phyloP scores from a whole-genome alignment of 2,329 filamentous ascomycete genomes.

The Cryphonectria radicalis region DNA sequence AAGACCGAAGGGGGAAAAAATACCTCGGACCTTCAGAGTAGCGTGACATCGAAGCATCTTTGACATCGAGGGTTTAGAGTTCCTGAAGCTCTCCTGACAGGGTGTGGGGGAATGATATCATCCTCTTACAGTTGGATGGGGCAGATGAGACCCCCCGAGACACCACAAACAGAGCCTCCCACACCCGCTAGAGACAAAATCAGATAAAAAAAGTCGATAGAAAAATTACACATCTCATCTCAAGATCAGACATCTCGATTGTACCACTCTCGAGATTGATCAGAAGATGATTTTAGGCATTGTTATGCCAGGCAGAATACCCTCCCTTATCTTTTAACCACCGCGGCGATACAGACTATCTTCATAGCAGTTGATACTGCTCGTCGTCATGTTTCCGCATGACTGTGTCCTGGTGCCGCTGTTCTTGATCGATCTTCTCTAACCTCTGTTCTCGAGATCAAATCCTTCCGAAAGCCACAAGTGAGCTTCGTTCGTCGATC shows the following conservation, averaged over 20 bases:
- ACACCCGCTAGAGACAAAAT: neutral
- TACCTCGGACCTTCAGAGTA: neutral
- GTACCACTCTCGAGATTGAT: neutral
- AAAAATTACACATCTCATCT: conserved; percentile 7
- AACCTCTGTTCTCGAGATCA: neutral
- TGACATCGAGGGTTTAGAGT: neutral
- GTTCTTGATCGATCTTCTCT: neutral
- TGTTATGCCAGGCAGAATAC: neutral
- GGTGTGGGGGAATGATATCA: conserved; percentile 1
- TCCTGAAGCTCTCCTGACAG: neutral
- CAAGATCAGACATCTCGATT: conserved; percentile 12
- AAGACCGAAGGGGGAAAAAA: neutral
- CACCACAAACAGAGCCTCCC: neutral
- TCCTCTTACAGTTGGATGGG: neutral
- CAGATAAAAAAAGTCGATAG: neutral
- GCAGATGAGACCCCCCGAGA: neutral
- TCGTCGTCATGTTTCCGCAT: neutral
- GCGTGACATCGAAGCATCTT: neutral
- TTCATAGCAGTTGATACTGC: neutral
- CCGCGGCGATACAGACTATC: neutral
- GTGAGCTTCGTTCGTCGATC: neutral
- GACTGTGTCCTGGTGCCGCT: neutral
- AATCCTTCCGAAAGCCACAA: neutral
- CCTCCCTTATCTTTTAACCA: neutral
- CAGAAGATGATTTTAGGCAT: neutral